Evolutionary conservation across 805 yeast species (phyloP).

Genomic region (Candida koratica): DNA sequence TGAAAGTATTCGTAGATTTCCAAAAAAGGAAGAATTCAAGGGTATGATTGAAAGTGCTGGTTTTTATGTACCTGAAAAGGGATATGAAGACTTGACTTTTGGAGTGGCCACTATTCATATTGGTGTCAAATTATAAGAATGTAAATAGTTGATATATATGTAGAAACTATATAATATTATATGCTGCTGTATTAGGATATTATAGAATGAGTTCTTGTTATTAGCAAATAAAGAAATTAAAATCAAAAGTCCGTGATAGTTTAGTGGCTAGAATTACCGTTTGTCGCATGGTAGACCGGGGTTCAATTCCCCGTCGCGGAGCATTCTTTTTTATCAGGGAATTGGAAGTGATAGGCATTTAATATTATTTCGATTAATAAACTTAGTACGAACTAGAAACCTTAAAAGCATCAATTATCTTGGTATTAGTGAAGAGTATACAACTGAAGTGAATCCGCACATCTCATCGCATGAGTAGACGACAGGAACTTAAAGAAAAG

Average conservation of each 20-base stretch:
- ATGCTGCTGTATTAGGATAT: too few species aligned
- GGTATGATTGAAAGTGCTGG: conserved; percentile 94
- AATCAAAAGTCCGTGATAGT: conserved; percentile 9
- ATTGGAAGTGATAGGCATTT: too few species aligned
- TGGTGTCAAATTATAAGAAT: conserved; percentile 63
- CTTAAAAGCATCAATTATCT: too few species aligned
- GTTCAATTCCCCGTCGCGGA: conserved; percentile 14
- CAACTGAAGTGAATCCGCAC: too few species aligned
- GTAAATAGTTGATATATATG: too few species aligned
- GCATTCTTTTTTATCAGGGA: conserved; percentile 10
- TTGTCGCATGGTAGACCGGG: conserved; percentile 13
- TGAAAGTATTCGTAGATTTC: conserved; percentile 89
- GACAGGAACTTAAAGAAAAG: conserved; percentile 44
- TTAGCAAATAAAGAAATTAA: too few species aligned
- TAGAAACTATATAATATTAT: too few species aligned
- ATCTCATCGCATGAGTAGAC: conserved; percentile 16
- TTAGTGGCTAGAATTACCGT: conserved; percentile 13
- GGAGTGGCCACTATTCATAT: conserved; percentile 96
- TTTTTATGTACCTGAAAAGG: conserved; percentile 77
- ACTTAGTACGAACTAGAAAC: too few species aligned
- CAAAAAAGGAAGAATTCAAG: conserved; percentile 86
- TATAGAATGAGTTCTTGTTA: not conserved
- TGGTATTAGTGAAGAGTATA: too few species aligned
- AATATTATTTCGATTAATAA: too few species aligned
- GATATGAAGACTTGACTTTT: conserved; percentile 90